Evolutionary conservation across 371 early-diverging fungal species (phyloP).

Genomic region (Blakeslea trispora): DNA sequence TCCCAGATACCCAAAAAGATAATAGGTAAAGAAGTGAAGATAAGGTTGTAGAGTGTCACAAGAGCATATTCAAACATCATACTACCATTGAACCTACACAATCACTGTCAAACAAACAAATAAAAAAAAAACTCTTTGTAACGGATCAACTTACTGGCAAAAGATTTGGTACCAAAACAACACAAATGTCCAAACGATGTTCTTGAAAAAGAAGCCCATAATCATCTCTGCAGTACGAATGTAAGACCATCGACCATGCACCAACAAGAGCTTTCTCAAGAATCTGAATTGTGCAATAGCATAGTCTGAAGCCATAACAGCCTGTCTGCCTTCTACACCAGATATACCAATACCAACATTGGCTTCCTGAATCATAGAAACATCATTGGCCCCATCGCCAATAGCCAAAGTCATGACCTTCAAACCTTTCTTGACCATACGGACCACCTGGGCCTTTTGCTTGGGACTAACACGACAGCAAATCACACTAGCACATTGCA

Average conservation of each 20-base stretch:
- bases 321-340: constrained; percentile 93
- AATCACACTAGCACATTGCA: constrained; percentile 72
- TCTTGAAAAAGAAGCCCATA: constrained; percentile 81
- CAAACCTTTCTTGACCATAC: constrained; percentile 52
- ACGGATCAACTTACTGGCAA: constrained; percentile 58
- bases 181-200: constrained; percentile 76
- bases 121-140: not conserved
- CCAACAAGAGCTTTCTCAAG: constrained; percentile 70
- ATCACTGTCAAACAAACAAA: constrained; percentile 33
- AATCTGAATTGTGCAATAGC: constrained; percentile 84
- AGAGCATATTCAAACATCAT: constrained; percentile 83
- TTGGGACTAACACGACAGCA: constrained; percentile 90
- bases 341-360: constrained; percentile 93
- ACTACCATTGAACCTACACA: constrained; percentile 47
- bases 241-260: constrained; percentile 90
- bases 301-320: constrained; percentile 89
- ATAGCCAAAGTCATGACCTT: constrained; percentile 81
- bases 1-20: constrained; percentile 79
- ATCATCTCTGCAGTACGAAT: constrained; percentile 77
- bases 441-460: constrained; percentile 88
- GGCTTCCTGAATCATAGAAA: constrained; percentile 91
- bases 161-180: constrained; percentile 84
- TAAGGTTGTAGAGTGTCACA: constrained; percentile 74
- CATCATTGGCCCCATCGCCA: constrained; percentile 95
- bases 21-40: constrained; percentile 77